A percentile compares a stretch with the other conserved stretches of the same genome.
phyloP scores from a whole-genome alignment of 1,284 basidiomycete genomes.

The Cutaneotrichosporon sp. region DNA sequence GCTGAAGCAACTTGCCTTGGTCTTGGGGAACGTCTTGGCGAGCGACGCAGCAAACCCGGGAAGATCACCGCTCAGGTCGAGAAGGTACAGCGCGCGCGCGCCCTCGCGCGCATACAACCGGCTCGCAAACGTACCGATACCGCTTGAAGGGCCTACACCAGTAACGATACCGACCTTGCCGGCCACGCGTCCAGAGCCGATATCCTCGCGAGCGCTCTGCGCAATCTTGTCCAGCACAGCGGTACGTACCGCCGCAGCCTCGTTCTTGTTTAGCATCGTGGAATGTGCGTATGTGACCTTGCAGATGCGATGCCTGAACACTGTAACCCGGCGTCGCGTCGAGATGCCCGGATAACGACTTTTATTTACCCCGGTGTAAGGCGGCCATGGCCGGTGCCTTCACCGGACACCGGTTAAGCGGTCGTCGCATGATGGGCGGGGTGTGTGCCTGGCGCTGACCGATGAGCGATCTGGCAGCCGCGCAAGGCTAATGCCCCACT shows the following conservation, averaged over 20 bases:
- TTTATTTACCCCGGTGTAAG: no score
- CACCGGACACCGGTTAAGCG: no score
- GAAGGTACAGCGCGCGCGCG: slow-evolving; percentile 73
- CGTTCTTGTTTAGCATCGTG: slow-evolving; percentile 4
- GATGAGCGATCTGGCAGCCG: no score
- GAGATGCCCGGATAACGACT: no score
- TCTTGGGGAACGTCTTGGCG: slow-evolving; percentile 63
- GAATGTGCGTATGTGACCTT: background rate
- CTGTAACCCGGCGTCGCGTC: no score
- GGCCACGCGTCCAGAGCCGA: slow-evolving; percentile 53
- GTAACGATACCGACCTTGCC: slow-evolving; percentile 88
- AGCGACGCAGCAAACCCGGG: slow-evolving; percentile 66
- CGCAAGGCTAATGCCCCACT: no score
- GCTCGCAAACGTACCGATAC: slow-evolving; percentile 57
- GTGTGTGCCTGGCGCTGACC: no score
- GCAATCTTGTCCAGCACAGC: slow-evolving; percentile 1
- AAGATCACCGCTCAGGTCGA: slow-evolving; percentile 69
- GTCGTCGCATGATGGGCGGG: no score
- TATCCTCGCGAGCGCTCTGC: slow-evolving; percentile 2
- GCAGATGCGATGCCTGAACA: no score
- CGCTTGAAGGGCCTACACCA: slow-evolving; percentile 75
- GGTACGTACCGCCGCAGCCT: background rate
- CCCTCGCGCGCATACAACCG: slow-evolving; percentile 52
- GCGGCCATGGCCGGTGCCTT: no score
- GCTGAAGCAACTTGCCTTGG: slow-evolving; percentile 55